phyloP scores from a whole-genome alignment of 352 stramenopile species.

The Peronospora farinosa region DNA sequence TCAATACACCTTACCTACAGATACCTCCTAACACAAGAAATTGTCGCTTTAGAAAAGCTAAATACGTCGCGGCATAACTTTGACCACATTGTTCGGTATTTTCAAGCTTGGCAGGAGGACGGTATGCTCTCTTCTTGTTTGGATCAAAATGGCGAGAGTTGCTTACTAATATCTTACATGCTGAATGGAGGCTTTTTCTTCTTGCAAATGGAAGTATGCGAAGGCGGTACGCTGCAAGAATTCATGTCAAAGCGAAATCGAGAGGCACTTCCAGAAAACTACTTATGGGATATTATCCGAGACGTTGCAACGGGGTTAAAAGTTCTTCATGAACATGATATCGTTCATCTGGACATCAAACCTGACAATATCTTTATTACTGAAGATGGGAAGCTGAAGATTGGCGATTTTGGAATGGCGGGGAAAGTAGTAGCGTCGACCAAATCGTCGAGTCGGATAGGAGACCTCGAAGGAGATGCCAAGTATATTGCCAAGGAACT shows the following conservation, averaged over 20 bases:
- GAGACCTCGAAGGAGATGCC: conserved; percentile 91
- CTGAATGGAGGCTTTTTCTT: conserved; percentile 74
- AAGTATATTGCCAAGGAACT: conserved; percentile 89
- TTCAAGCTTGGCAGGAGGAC: conserved; percentile 92
- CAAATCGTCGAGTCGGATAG: conserved; percentile 16
- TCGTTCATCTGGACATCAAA: conserved; percentile 96
- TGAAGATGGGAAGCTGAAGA: conserved; percentile 55
- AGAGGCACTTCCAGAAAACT: conserved; percentile 41
- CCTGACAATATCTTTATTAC: conserved; percentile 94
- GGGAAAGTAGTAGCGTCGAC: conserved; percentile 34
- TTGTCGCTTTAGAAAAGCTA: conserved; percentile 45
- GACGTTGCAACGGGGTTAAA: conserved; percentile 73
- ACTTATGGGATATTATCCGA: conserved; percentile 70
- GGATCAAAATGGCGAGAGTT: not conserved
- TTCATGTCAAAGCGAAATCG: conserved; percentile 38
- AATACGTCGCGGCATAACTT: conserved; percentile 35
- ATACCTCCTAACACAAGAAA: conserved; percentile 57
- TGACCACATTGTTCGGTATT: conserved; percentile 90
- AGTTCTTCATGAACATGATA: conserved; percentile 82
- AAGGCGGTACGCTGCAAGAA: conserved; percentile 77
- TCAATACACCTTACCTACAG: conserved; percentile 22
- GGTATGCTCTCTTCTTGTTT: conserved; percentile 25
- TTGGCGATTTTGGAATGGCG: conserved; percentile 92
- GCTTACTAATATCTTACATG: not conserved
- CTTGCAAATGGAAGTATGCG: conserved; percentile 92